Evolutionary conservation across 345 rosid genomes (phyloP).

Genomic region (Rhizophora apiculata): DNA sequence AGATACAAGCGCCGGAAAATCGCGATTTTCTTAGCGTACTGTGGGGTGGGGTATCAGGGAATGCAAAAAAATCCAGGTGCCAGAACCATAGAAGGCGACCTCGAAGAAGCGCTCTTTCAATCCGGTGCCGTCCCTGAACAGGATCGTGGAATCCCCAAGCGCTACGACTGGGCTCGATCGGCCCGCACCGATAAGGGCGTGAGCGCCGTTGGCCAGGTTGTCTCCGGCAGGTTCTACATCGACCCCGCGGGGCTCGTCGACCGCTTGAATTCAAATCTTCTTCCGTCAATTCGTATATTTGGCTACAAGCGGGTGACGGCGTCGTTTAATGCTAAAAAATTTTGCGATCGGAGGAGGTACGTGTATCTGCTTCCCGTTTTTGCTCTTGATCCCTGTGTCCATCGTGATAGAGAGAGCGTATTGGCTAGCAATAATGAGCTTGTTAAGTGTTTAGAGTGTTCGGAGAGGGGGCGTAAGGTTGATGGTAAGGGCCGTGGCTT

Average conservation of each 20-base stretch:
- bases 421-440: slow-evolving; percentile 65
- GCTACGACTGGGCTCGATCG: slow-evolving; percentile 86
- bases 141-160: slow-evolving; percentile 63
- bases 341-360: slow-evolving; percentile 90
- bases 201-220: slow-evolving; percentile 96
- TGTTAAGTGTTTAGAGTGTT: slow-evolving; percentile 76
- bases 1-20: slow-evolving; percentile 83
- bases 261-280: slow-evolving; percentile 58
- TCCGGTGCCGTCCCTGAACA: slow-evolving; percentile 81
- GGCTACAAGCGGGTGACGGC: slow-evolving; percentile 77
- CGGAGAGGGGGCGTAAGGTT: slow-evolving; percentile 79
- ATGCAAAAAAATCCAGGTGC: slow-evolving; percentile 98
- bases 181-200: slow-evolving; percentile 97
- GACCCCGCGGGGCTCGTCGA: slow-evolving; percentile 92
- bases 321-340: slow-evolving; percentile 77
- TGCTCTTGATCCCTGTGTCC: slow-evolving; percentile 71
- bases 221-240: slow-evolving; percentile 77
- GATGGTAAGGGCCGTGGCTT: slow-evolving; percentile 54
- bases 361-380: slow-evolving; percentile 84
- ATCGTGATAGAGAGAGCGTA: slow-evolving; percentile 82
- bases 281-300: slow-evolving; percentile 65
- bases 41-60: slow-evolving; percentile 98
- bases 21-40: slow-evolving; percentile 85
- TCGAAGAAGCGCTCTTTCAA: slow-evolving; percentile 85
- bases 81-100: slow-evolving; percentile 92